These are phyloP conservation scores for Pugionium dolabratum DNA, from an alignment of 345 rosid species.

Conservation along the genomic window DNA sequence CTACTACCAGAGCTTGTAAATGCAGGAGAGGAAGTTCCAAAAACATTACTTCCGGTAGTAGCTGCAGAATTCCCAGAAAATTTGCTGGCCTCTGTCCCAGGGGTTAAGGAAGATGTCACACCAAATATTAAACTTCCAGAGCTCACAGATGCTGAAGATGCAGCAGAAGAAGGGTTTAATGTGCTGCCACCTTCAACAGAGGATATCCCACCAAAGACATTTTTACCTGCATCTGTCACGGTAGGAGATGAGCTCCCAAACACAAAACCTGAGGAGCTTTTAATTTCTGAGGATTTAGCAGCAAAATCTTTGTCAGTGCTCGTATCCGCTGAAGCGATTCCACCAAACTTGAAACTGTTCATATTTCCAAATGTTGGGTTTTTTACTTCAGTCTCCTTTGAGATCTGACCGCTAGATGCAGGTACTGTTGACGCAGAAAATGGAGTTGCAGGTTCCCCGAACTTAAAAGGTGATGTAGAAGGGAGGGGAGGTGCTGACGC, in stretches of 20 bases:
- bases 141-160: conserved; percentile 42
- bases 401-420: conserved; percentile 34
- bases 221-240: conserved; percentile 39
- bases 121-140: conserved; percentile 44
- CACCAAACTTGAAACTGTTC: conserved; percentile 42
- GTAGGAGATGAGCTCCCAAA: conserved; percentile 39
- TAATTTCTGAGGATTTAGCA: conserved; percentile 28
- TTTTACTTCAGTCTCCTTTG: conserved; percentile 49
- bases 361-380: conserved; percentile 40
- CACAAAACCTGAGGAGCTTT: conserved; percentile 33
- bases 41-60: conserved; percentile 40
- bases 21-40: conserved; percentile 45
- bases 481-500: conserved; percentile 43
- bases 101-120: conserved; percentile 35
- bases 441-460: conserved; percentile 48
- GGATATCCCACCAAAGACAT: conserved; percentile 38
- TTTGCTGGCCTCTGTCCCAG: conserved; percentile 32
- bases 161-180: conserved; percentile 23
- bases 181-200: conserved; percentile 33
- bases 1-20: conserved; percentile 43
- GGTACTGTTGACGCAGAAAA: conserved; percentile 41
- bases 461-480: conserved; percentile 46
- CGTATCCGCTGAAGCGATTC: conserved; percentile 43
- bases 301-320: conserved; percentile 38
- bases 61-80: conserved; percentile 38